phyloP scores from a whole-genome alignment of 176 grass and related monocot species.

The Miscanthus lutarioriparius region DNA sequence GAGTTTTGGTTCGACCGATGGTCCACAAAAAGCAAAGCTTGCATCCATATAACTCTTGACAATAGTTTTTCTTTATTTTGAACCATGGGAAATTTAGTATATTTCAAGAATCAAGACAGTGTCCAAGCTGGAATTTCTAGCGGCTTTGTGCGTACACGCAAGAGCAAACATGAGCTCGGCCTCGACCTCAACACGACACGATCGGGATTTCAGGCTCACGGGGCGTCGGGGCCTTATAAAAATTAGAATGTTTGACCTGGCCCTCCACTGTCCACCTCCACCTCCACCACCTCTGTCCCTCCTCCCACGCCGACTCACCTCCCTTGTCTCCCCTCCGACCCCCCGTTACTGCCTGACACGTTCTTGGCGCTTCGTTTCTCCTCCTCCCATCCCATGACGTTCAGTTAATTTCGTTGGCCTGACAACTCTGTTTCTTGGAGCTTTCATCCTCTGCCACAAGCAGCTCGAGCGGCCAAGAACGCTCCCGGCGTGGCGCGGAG shows the following conservation, averaged over 20 bases:
- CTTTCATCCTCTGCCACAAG: background rate
- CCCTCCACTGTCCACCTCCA: slow-evolving; percentile 11
- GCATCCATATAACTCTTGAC: background rate
- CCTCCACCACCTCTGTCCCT: background rate
- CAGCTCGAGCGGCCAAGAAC: slow-evolving; percentile 25
- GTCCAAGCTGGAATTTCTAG: background rate
- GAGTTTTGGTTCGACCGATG: background rate
- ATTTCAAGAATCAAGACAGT: background rate
- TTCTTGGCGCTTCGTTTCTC: slow-evolving; percentile 35
- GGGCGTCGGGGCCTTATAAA: background rate
- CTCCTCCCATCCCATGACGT: background rate
- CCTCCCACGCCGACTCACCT: slow-evolving; percentile 38
- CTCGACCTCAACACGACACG: background rate
- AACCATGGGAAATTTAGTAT: background rate
- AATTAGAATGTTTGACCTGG: slow-evolving; percentile 35
- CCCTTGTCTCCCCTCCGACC: slow-evolving; percentile 8
- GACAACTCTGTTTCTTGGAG: background rate
- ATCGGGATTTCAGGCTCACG: background rate
- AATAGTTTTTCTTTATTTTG: background rate
- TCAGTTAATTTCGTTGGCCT: background rate
- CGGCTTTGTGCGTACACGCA: background rate
- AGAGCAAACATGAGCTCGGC: background rate
- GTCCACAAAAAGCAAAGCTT: background rate
- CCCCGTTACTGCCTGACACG: slow-evolving; percentile 42
- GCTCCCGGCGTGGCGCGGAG: background rate